phyloP scores from a whole-genome alignment of 2,329 filamentous ascomycete genomes.

The Emmonsiellopsis sp. region DNA sequence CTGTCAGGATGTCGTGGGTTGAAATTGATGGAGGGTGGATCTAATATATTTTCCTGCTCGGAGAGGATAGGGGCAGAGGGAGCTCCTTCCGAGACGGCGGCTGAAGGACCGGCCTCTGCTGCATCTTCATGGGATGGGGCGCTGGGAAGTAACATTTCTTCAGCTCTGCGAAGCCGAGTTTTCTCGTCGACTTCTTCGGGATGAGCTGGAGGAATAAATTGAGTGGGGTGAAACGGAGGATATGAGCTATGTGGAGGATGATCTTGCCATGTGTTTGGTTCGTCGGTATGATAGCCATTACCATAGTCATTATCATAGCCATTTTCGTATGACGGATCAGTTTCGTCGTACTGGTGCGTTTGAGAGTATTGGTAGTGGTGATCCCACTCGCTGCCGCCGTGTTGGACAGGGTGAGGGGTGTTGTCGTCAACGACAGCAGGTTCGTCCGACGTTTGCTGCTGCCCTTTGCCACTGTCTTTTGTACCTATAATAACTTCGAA shows the following conservation, averaged over 20 bases:
- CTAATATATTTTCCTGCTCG: constrained; percentile 42
- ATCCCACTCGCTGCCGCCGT: constrained; percentile 13
- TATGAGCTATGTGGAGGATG: constrained; percentile 3
- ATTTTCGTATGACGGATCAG: background rate
- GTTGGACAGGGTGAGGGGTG: constrained; percentile 14
- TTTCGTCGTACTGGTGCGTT: background rate
- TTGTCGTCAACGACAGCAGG: constrained; percentile 19
- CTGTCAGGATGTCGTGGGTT: background rate
- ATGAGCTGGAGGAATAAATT: constrained; percentile 31
- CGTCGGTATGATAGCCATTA: background rate
- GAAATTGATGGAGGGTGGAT: background rate
- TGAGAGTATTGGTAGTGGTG: constrained; percentile 9
- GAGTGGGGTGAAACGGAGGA: constrained; percentile 5
- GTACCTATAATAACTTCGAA: constrained; percentile 87
- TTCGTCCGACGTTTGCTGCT: constrained; percentile 33
- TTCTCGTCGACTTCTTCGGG: constrained; percentile 67
- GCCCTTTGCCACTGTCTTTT: constrained; percentile 57
- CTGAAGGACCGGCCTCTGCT: constrained; percentile 37
- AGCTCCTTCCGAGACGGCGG: constrained; percentile 19
- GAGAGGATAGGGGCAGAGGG: constrained; percentile 37
- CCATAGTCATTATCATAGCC: background rate
- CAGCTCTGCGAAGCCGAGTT: constrained; percentile 65
- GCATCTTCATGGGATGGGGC: constrained; percentile 49
- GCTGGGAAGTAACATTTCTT: constrained; percentile 71
- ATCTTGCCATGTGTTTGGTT: background rate